Evolutionary conservation across 1,284 basidiomycete species (phyloP).

Genomic region (Naganishia sp.): DNA sequence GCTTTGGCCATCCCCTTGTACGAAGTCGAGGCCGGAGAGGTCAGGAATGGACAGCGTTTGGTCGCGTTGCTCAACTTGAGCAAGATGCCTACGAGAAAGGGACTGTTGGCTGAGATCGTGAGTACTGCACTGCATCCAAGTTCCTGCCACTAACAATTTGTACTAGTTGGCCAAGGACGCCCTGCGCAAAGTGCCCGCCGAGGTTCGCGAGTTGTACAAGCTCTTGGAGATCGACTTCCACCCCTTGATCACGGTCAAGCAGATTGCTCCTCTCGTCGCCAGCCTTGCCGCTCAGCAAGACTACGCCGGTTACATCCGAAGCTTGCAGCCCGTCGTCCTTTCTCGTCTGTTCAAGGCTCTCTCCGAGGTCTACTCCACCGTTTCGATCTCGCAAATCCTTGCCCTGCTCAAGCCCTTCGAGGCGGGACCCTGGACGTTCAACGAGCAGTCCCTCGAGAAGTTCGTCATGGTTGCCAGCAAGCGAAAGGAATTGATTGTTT

Average conservation of each 20-base stretch:
- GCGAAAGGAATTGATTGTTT: constrained; percentile 82
- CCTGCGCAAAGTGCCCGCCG: constrained; percentile 75
- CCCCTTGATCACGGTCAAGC: constrained; percentile 81
- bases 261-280: constrained; percentile 78
- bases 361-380: constrained; percentile 88
- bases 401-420: constrained; percentile 74
- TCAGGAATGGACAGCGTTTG: constrained; percentile 74
- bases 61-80: constrained; percentile 83
- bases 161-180: constrained; percentile 75
- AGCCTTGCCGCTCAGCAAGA: constrained; percentile 59
- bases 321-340: constrained; percentile 88
- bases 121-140: constrained; percentile 45
- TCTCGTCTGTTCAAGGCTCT: constrained; percentile 93
- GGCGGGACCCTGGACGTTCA: constrained; percentile 59
- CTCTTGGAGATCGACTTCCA: constrained; percentile 94
- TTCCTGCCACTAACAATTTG: constrained; percentile 12
- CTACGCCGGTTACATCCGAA: constrained; percentile 80
- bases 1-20: constrained; percentile 91
- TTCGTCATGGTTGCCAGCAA: constrained; percentile 92
- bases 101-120: constrained; percentile 82
- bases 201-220: constrained; percentile 80
- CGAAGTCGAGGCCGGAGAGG: constrained; percentile 63
- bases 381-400: constrained; percentile 76
- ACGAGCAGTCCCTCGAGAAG: constrained; percentile 77
- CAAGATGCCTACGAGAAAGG: constrained; percentile 81